Conservation (phyloP, 805 yeast genomes). For the Yarrowia sp. region DNA sequence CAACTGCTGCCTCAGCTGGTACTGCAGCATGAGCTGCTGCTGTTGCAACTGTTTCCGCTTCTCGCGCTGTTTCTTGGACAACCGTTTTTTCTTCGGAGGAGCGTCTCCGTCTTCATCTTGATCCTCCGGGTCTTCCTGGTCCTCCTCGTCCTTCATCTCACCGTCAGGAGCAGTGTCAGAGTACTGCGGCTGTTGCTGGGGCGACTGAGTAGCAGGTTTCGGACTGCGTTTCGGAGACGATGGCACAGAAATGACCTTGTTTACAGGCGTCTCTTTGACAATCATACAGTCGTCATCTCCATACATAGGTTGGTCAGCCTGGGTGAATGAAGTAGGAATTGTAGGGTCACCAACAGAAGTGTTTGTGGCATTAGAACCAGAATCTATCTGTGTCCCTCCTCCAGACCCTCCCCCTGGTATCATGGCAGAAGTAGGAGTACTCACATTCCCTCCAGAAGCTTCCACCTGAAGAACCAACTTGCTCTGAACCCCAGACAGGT, state of each 20-base stretch:
- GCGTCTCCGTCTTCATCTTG: background rate
- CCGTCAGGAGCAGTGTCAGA: conserved; percentile 16
- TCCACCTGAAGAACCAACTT: background rate
- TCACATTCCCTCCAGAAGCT: background rate
- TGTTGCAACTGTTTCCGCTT: background rate
- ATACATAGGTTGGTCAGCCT: conserved; percentile 18
- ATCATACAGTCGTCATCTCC: conserved; percentile 21
- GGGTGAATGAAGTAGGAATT: background rate
- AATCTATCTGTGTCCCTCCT: too few relatives aligned
- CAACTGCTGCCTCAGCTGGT: background rate
- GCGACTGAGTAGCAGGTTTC: background rate
- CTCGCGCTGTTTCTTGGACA: conserved; percentile 11
- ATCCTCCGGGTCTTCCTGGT: background rate
- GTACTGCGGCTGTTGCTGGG: conserved; percentile 8
- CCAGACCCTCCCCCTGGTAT: too few relatives aligned
- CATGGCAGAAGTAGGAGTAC: background rate
- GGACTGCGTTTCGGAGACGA: background rate
- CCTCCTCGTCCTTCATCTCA: background rate
- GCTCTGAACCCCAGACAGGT: background rate
- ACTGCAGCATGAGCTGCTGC: conserved; percentile 1
- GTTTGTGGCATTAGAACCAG: too few relatives aligned
- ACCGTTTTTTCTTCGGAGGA: background rate
- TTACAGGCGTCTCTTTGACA: background rate
- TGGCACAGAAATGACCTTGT: background rate
- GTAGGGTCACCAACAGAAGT: too few relatives aligned